phyloP scores from a whole-genome alignment of 148 eudicot genomes.

The Amaranthus hypochondriacus region DNA sequence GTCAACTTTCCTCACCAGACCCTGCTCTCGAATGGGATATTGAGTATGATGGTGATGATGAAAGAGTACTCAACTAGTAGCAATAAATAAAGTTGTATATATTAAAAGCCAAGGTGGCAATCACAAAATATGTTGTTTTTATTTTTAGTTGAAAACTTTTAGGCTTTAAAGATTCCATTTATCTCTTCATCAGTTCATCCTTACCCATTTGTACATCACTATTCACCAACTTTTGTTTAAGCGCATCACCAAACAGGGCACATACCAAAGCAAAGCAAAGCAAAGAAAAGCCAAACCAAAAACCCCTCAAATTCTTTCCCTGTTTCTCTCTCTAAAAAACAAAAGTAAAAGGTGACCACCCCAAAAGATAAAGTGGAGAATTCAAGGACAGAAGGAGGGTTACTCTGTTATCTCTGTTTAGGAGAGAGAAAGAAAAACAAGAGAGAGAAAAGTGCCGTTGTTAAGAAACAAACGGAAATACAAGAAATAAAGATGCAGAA shows the following conservation, averaged over 20 bases:
- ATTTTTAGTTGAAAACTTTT: neutral
- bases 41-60: too few relatives aligned
- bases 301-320: constrained; percentile 1
- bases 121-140: neutral
- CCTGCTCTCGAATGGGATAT: too few relatives aligned
- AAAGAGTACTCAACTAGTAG: too few relatives aligned
- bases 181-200: neutral
- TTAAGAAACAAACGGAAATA: neutral
- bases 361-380: constrained; percentile 27
- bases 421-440: constrained; percentile 13
- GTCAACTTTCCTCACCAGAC: too few relatives aligned
- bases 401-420: constrained; percentile 6
- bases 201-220: neutral
- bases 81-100: neutral
- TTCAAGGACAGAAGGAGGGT: constrained; percentile 18
- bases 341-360: neutral
- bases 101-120: constrained; percentile 11
- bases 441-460: constrained; percentile 2
- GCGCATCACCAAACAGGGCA: constrained; percentile 17
- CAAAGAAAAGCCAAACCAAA: neutral
- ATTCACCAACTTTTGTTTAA: constrained; percentile 6
- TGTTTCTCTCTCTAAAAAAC: neutral
- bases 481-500: neutral
- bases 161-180: constrained; percentile 5
- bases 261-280: neutral